Evolutionary conservation across 2,329 filamentous ascomycete species (phyloP).

Genomic region (Pseudogymnoascus sp.): DNA sequence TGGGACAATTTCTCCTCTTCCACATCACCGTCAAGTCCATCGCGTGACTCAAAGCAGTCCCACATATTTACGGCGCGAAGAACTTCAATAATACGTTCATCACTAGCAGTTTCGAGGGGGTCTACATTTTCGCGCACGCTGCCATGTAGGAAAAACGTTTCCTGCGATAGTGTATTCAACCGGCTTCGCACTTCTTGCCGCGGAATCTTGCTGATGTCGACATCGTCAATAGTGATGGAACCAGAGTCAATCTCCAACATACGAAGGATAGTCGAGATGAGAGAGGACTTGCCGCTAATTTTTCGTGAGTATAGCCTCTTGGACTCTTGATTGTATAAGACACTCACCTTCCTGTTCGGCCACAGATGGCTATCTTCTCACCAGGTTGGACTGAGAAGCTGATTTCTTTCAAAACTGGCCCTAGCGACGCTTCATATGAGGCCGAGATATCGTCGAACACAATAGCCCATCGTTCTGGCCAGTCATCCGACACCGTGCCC

Average conservation of each 20-base stretch:
- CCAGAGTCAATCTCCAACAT: slow-evolving; percentile 80
- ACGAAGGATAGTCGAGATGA: slow-evolving; percentile 82
- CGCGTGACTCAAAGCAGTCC: slow-evolving; percentile 29
- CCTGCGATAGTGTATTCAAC: slow-evolving; percentile 92
- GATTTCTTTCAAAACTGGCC: slow-evolving; percentile 39
- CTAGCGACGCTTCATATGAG: slow-evolving; percentile 40
- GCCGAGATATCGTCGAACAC: slow-evolving; percentile 23
- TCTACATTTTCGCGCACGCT: slow-evolving; percentile 84
- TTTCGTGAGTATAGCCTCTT: slow-evolving; percentile 29
- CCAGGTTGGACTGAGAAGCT: slow-evolving; percentile 25
- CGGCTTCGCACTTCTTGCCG: slow-evolving; percentile 81
- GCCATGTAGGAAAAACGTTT: slow-evolving; percentile 82
- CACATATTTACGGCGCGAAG: slow-evolving; percentile 60
- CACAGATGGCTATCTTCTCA: slow-evolving; percentile 29
- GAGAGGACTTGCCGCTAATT: slow-evolving; percentile 71
- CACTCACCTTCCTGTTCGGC: slow-evolving; percentile 26
- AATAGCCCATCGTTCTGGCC: slow-evolving; percentile 25
- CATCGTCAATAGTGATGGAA: slow-evolving; percentile 73
- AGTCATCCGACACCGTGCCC: slow-evolving; percentile 13
- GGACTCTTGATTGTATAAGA: slow-evolving; percentile 25
- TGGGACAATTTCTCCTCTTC: slow-evolving; percentile 70
- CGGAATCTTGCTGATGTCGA: slow-evolving; percentile 81
- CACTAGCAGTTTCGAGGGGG: slow-evolving; percentile 73
- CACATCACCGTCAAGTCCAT: slow-evolving; percentile 29
- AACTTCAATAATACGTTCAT: slow-evolving; percentile 76